phyloP scores from a whole-genome alignment of 2,329 filamentous ascomycete species.

The Colletotrichum agaves region DNA sequence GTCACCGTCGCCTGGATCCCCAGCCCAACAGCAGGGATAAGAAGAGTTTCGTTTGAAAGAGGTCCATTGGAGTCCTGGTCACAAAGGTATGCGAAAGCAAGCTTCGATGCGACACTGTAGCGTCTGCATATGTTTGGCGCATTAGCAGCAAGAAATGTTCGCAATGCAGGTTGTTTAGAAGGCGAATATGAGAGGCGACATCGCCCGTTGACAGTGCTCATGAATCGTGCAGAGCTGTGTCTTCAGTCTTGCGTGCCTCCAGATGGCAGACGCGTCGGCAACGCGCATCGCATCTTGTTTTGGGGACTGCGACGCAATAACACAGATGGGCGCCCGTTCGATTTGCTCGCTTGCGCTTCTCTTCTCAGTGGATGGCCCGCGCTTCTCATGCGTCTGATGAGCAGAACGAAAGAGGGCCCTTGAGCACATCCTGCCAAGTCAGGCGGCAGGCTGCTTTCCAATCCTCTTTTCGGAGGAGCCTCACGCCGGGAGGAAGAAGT shows the following conservation, averaged over 20 bases:
- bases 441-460: background rate
- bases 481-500: background rate
- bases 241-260: background rate
- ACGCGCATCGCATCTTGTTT: constrained; percentile 1
- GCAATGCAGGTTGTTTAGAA: constrained; percentile 8
- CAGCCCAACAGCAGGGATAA: constrained; percentile 23
- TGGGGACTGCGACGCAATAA: background rate
- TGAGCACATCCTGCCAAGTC: background rate
- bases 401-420: background rate
- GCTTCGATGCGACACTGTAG: constrained; percentile 27
- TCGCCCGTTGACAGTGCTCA: background rate
- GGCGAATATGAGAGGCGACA: background rate
- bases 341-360: background rate
- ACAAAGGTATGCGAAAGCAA: constrained; percentile 6
- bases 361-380: background rate
- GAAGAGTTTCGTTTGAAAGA: constrained; percentile 28
- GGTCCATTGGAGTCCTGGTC: background rate
- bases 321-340: background rate
- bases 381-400: background rate
- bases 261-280: background rate
- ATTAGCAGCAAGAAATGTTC: constrained; percentile 3
- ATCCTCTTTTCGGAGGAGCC: background rate
- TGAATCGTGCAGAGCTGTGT: constrained; percentile 10
- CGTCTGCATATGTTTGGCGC: constrained; percentile 11
- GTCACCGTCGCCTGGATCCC: constrained; percentile 23